Percentiles rank a stretch among this genome's conserved stretches.
Conservation (phyloP, 768 basidiomycete species). For the Tephrocybe sp. region DNA sequence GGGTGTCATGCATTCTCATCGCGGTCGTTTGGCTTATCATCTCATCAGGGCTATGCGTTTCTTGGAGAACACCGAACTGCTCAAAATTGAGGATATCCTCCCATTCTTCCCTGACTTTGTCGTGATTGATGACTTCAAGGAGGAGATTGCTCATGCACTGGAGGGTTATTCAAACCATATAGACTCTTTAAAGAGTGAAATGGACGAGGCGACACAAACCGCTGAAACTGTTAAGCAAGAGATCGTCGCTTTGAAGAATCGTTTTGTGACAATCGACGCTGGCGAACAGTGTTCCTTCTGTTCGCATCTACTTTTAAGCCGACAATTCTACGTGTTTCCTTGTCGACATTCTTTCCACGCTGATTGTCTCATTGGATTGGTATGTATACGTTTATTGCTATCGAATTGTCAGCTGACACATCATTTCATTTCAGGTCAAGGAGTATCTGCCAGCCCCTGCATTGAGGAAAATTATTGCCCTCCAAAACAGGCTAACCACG, state of each 20-base stretch:
- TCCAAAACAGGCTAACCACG: conserved; percentile 85
- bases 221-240: conserved; percentile 95
- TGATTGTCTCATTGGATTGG: conserved; percentile 93
- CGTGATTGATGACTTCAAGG: conserved; percentile 99
- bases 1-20: conserved; percentile 31
- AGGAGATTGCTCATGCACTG: conserved; percentile 94
- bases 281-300: conserved; percentile 88
- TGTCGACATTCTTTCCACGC: conserved; percentile 98
- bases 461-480: conserved; percentile 79
- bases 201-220: conserved; percentile 92
- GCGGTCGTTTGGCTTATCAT: conserved; percentile 2
- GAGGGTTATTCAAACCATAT: conserved; percentile 95
- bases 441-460: conserved; percentile 84
- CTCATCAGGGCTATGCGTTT: conserved; percentile 88
- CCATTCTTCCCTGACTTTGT: conserved; percentile 99
- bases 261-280: conserved; percentile 90
- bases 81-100: conserved; percentile 98
- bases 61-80: conserved; percentile 88
- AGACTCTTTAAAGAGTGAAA: conserved; percentile 85
- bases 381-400: conserved; percentile 39
- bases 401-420: conserved; percentile 12
- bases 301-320: conserved; percentile 68
- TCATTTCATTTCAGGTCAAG: conserved; percentile 64
- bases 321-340: conserved; percentile 98
- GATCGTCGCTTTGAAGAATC: conserved; percentile 78